Evolutionary conservation across 2,329 filamentous ascomycete species (phyloP).

Genomic region (Xylariaceae sp.): DNA sequence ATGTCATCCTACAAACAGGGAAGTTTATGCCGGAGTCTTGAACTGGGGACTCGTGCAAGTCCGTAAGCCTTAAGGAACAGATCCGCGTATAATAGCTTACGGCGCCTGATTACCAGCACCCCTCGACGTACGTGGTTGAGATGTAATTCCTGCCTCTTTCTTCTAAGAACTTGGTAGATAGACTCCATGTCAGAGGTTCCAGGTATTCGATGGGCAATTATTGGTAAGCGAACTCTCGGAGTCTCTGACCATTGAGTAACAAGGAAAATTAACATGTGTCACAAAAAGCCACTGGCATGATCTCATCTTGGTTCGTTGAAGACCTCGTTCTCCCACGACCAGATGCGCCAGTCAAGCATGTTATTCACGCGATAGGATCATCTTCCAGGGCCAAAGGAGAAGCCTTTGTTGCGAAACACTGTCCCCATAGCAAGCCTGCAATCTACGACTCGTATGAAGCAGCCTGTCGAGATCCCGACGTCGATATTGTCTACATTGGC

Average conservation of each 20-base stretch:
- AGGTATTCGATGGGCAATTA: conserved; percentile 34
- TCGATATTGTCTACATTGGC: conserved; percentile 45
- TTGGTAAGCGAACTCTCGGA: conserved; percentile 12
- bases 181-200: conserved; percentile 1
- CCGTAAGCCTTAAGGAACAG: too few relatives aligned
- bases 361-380: conserved; percentile 40
- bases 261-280: neutral
- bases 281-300: conserved; percentile 36
- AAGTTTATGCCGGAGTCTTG: too few relatives aligned
- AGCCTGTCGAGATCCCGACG: conserved; percentile 37
- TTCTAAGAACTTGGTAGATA: too few relatives aligned
- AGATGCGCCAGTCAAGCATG: conserved; percentile 36
- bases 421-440: conserved; percentile 23
- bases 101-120: too few relatives aligned
- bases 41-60: too few relatives aligned
- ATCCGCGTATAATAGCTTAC: too few relatives aligned
- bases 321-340: conserved; percentile 37
- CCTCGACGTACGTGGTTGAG: too few relatives aligned
- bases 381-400: conserved; percentile 37
- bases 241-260: neutral
- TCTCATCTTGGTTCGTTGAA: conserved; percentile 42
- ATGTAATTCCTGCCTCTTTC: too few relatives aligned
- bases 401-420: conserved; percentile 35
- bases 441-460: conserved; percentile 38
- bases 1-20: too few relatives aligned